Evolutionary conservation across 352 stramenopile genomes (phyloP), one percentile per base, ranked within the genome.

Genomic region (Phytopythium kandeliae): DNA sequence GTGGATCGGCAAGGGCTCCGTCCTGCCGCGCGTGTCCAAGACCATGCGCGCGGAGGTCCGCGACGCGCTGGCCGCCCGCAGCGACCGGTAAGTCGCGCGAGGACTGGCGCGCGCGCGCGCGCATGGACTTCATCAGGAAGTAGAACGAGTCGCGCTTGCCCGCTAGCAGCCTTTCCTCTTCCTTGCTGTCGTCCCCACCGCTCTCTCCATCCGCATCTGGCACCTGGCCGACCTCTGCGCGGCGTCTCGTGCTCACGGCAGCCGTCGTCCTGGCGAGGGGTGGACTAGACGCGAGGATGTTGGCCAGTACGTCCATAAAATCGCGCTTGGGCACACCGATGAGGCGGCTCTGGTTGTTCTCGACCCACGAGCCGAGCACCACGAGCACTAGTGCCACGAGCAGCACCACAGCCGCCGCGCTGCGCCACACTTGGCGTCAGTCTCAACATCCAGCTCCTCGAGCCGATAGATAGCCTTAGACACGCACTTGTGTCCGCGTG

Each of bases 101-200:
- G 2, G 33, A 30, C 6, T 37, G 36, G 9, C 37, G 43, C 5
- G 69, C 49, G 0, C 69, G 63, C 43, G 57, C 51, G 24, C 64
- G 75, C 68, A 90, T 86, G 36, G 60, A 63, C 22, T 59, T 55
- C 49, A 89, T 62, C 28, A 92, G 74, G 40, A 81, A 90, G 67
- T 87, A 89, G 63, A 92, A 90, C 28, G 82, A 92, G 48, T 92
- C 75, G 62, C 64, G 67, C 57, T 80, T 86, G 48, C 76, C 58
- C 33, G 57, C 52, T 17, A 84, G 26, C 51, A 66, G 43, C 8
- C 74, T 51, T 6, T 65, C 56, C 12, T 69, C 60, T 7, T 60
- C 59, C 0, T 67, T 56, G 2, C 56, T 42, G 9, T 62, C 38
- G 26, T 55, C n/a, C 13, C 37, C 36, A 17, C 28, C 17, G 48